Evolutionary conservation across 306 rosid genomes (phyloP).

Genomic region (Trifolium repens): DNA sequence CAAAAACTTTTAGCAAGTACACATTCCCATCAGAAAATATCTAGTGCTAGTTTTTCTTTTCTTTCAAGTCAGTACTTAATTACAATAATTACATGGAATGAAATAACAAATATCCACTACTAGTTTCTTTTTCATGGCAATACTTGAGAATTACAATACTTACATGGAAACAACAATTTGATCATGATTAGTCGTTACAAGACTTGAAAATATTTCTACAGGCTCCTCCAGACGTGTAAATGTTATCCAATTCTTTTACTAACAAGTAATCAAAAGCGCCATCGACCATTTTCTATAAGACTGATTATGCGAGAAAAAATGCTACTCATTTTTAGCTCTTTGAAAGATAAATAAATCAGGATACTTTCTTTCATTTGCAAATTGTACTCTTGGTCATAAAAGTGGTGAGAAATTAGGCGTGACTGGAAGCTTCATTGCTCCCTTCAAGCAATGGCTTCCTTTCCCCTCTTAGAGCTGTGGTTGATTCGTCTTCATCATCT

Average conservation of each 20-base stretch:
- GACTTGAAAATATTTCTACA: slow-evolving; percentile 6
- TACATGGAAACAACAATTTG: slow-evolving; percentile 24
- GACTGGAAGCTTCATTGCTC: slow-evolving; percentile 39
- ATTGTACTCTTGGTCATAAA: slow-evolving; percentile 18
- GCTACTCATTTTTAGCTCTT: slow-evolving; percentile 31
- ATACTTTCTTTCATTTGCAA: slow-evolving; percentile 5
- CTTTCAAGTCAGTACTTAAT: neutral
- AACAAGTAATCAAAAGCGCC: slow-evolving; percentile 26
- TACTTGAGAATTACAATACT: slow-evolving; percentile 12
- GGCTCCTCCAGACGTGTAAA: slow-evolving; percentile 20
- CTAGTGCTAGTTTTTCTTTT: neutral
- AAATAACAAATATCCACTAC: slow-evolving; percentile 25
- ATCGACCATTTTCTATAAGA: slow-evolving; percentile 34
- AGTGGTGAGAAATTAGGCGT: slow-evolving; percentile 44
- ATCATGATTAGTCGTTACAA: slow-evolving; percentile 21
- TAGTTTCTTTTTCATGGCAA: slow-evolving; percentile 15
- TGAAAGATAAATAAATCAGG: slow-evolving; percentile 30
- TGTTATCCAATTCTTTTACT: neutral
- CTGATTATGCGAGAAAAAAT: slow-evolving; percentile 1
- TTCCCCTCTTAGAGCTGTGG: slow-evolving; percentile 42
- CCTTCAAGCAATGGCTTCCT: slow-evolving; percentile 70
- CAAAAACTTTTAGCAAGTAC: neutral
- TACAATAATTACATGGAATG: slow-evolving; percentile 18
- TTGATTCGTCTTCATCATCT: slow-evolving; percentile 50
- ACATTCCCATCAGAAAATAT: neutral